phyloP scores from a whole-genome alignment of 768 basidiomycete genomes.

The Cystobasidiopsis lactophilus region DNA sequence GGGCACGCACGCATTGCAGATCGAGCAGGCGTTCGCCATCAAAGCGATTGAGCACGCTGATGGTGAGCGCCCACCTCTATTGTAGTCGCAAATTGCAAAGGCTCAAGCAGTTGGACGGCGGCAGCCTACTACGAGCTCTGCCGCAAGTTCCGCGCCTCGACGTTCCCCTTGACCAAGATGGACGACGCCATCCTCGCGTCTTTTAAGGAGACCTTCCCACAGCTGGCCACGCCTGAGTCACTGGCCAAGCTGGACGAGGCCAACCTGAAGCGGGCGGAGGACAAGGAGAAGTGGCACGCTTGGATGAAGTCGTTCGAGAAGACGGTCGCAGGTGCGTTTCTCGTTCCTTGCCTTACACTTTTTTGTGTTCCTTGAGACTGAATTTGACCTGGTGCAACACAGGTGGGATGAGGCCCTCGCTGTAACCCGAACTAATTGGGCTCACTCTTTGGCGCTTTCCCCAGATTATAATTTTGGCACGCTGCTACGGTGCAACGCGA shows the following conservation, averaged over 20 bases:
- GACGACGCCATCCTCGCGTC: slow-evolving; percentile 83
- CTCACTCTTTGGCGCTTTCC: background rate
- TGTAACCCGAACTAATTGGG: background rate
- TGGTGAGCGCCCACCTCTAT: too few species aligned
- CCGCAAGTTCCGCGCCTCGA: background rate
- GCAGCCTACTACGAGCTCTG: slow-evolving; percentile 7
- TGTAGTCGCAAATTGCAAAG: too few species aligned
- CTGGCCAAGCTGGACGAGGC: slow-evolving; percentile 57
- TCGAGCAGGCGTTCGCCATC: too few species aligned
- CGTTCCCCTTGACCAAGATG: slow-evolving; percentile 21
- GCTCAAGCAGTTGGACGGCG: too few species aligned
- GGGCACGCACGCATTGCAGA: too few species aligned
- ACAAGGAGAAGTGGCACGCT: slow-evolving; percentile 73
- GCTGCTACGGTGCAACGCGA: slow-evolving; percentile 58
- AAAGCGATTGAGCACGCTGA: too few species aligned
- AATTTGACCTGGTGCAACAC: too few species aligned
- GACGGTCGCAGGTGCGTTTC: slow-evolving; percentile 12
- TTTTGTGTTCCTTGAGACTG: too few species aligned
- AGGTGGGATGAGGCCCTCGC: too few species aligned
- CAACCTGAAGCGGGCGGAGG: slow-evolving; percentile 63
- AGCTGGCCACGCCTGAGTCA: slow-evolving; percentile 32
- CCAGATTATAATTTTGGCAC: slow-evolving; percentile 66
- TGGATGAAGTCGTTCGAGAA: slow-evolving; percentile 50
- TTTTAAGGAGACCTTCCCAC: slow-evolving; percentile 56
- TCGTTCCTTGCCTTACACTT: too few species aligned